Percentiles rank a stretch among this genome's conserved stretches.
Evolutionary conservation across 2,329 filamentous ascomycete species (phyloP).

Genomic region (Nannizzia gypsea): DNA sequence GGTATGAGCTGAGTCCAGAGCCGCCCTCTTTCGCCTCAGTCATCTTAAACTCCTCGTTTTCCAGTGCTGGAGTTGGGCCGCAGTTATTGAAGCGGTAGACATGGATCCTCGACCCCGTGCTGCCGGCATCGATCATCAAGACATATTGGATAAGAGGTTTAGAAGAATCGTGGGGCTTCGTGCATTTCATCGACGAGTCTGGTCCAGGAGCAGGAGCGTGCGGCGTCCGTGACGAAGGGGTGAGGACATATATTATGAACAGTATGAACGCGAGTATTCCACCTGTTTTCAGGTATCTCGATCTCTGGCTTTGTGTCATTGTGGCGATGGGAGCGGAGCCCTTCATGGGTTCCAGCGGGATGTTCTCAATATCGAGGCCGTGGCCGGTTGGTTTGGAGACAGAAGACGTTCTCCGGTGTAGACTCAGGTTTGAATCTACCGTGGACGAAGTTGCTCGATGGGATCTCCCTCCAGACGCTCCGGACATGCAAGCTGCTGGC

Average conservation of each 20-base stretch:
- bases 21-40: conserved; percentile 74
- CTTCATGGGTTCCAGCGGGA: conserved; percentile 16
- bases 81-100: conserved; percentile 99
- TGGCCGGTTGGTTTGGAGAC: conserved; percentile 8
- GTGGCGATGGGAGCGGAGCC: conserved; percentile 29
- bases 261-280: conserved; percentile 48
- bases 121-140: conserved; percentile 96
- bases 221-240: conserved; percentile 26
- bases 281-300: conserved; percentile 51
- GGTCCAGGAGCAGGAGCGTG: conserved; percentile 2
- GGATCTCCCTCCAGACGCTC: conserved; percentile 40
- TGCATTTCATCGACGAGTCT: conserved; percentile 54
- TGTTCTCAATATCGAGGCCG: conserved; percentile 11
- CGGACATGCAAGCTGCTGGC: conserved; percentile 40
- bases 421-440: conserved; percentile 35
- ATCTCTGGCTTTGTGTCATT: conserved; percentile 52
- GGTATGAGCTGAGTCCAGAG: conserved; percentile 72
- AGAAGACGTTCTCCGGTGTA: conserved; percentile 39
- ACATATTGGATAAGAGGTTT: conserved; percentile 97
- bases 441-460: conserved; percentile 44
- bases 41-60: conserved; percentile 86
- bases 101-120: conserved; percentile 94
- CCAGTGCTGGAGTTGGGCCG: conserved; percentile 84
- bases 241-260: conserved; percentile 46
- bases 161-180: conserved; percentile 67